Conservation (phyloP, 2,329 filamentous ascomycete genomes). For the Hypocrella siamensis region DNA sequence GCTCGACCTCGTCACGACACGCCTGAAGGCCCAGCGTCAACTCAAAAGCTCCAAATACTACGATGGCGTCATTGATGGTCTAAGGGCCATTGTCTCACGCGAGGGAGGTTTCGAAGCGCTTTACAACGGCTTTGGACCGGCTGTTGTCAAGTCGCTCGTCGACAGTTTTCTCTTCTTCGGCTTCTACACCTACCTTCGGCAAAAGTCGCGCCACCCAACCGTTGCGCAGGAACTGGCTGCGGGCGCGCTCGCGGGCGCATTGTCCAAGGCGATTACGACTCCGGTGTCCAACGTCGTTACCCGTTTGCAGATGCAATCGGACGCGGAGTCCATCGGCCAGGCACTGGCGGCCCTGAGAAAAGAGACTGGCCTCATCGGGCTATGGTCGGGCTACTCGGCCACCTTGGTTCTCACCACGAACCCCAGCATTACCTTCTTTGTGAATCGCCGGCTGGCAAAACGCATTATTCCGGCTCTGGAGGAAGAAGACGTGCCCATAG, state of each 20-base stretch:
- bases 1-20: constrained; percentile 65
- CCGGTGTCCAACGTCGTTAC: constrained; percentile 73
- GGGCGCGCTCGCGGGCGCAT: constrained; percentile 58
- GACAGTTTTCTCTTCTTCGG: constrained; percentile 82
- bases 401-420: constrained; percentile 69
- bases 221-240: constrained; percentile 59
- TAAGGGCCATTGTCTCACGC: constrained; percentile 50
- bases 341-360: constrained; percentile 47
- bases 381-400: constrained; percentile 83
- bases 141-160: constrained; percentile 50
- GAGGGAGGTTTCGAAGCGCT: constrained; percentile 59
- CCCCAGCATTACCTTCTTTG: constrained; percentile 70
- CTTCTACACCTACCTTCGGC: constrained; percentile 46
- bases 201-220: constrained; percentile 30
- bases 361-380: constrained; percentile 58
- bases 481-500: constrained; percentile 21
- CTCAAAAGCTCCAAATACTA: constrained; percentile 37
- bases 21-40: constrained; percentile 63
- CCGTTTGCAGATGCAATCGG: constrained; percentile 56
- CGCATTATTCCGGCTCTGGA: constrained; percentile 35
- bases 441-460: constrained; percentile 58
- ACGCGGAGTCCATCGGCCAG: constrained; percentile 28
- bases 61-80: constrained; percentile 50
- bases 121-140: constrained; percentile 48
- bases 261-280: constrained; percentile 61